Conservation (phyloP, 2,329 filamentous ascomycete genomes). For the Periconia macrospinosa region DNA sequence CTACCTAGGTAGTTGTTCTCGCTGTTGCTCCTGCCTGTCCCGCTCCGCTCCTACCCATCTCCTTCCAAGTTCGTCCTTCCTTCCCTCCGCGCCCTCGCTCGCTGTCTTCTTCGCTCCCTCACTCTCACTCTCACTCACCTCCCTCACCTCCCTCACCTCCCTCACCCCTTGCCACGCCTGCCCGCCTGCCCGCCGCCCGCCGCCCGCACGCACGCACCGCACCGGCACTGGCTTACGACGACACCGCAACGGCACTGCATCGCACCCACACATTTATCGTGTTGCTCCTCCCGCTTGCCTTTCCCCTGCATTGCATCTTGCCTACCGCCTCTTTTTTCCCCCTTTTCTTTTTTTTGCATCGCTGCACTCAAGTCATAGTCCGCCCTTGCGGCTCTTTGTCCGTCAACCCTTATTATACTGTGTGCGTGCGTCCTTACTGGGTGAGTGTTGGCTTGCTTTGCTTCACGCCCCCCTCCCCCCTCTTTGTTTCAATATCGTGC, state of each 20-base stretch:
- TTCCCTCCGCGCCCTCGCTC: not conserved
- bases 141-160: not conserved
- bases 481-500: slow-evolving; percentile 37
- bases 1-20: no score
- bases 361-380: not conserved
- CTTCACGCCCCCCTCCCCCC: slow-evolving; percentile 20
- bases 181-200: no score
- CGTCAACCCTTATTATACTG: no score
- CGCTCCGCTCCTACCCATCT: not conserved
- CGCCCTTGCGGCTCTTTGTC: slow-evolving; percentile 3
- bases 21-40: no score
- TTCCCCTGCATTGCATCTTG: not conserved
- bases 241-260: no score
- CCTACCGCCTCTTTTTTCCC: not conserved
- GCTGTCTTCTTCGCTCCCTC: no score
- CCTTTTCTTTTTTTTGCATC: not conserved
- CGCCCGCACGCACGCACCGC: no score
- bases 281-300: no score
- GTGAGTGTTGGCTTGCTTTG: slow-evolving; percentile 29
- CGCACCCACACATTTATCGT: no score
- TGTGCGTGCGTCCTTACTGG: slow-evolving; percentile 2
- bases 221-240: no score
- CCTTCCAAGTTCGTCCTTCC: not conserved
- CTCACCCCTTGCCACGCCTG: not conserved
- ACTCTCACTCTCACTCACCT: not conserved